Conservation (phyloP, 2,329 filamentous ascomycete genomes). For the Lomentospora prolificans region DNA sequence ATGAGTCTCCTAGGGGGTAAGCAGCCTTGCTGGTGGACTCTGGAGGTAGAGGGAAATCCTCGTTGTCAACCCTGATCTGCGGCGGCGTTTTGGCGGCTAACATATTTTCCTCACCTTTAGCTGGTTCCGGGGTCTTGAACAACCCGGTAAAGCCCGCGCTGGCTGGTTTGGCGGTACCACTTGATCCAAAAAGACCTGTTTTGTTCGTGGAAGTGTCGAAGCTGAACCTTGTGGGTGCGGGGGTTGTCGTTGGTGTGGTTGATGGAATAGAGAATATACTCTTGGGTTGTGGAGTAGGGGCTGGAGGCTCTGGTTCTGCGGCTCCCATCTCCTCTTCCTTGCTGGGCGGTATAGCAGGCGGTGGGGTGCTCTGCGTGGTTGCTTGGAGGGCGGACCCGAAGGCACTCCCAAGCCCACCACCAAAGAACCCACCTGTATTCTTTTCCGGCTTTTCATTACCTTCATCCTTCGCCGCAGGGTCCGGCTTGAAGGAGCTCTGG, state of each 20-base stretch:
- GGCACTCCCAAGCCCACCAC: slow-evolving; percentile 48
- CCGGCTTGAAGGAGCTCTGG: slow-evolving; percentile 56
- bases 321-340: slow-evolving; percentile 46
- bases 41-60: slow-evolving; percentile 39
- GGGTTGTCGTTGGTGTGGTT: slow-evolving; percentile 32
- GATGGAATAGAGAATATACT: slow-evolving; percentile 18
- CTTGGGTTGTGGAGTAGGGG: slow-evolving; percentile 27
- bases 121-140: slow-evolving; percentile 20
- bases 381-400: slow-evolving; percentile 51
- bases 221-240: slow-evolving; percentile 37
- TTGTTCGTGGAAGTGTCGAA: slow-evolving; percentile 23
- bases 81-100: slow-evolving; percentile 20
- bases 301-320: slow-evolving; percentile 18
- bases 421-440: slow-evolving; percentile 21
- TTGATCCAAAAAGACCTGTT: slow-evolving; percentile 25
- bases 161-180: slow-evolving; percentile 18
- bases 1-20: slow-evolving; percentile 39
- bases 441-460: slow-evolving; percentile 41
- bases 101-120: slow-evolving; percentile 12
- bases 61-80: slow-evolving; percentile 26
- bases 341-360: slow-evolving; percentile 18
- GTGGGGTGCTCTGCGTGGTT: slow-evolving; percentile 13
- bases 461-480: slow-evolving; percentile 51
- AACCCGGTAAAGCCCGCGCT: slow-evolving; percentile 15
- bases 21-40: slow-evolving; percentile 44